Conservation (phyloP, 2,329 filamentous ascomycete genomes). For the Knufia fluminis region DNA sequence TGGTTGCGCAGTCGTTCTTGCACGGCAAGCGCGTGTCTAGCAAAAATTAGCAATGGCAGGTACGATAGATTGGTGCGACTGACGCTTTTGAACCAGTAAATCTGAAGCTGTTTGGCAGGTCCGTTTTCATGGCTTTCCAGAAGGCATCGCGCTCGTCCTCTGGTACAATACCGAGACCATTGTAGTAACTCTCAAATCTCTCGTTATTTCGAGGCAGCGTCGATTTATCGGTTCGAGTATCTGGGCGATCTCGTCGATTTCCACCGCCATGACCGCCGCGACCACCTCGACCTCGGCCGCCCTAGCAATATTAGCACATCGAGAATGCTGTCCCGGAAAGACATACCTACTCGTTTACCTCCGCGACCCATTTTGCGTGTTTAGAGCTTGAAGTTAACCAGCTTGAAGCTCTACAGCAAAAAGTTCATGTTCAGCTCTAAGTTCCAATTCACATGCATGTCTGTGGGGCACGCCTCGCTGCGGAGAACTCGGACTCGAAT, state of each 20-base stretch:
- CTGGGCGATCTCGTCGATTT: slow-evolving; percentile 23
- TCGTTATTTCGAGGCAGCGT: slow-evolving; percentile 71
- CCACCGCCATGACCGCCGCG: slow-evolving; percentile 33
- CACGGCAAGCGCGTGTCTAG: slow-evolving; percentile 80
- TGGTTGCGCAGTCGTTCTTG: slow-evolving; percentile 77
- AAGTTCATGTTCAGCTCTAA: too few relatives aligned
- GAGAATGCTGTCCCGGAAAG: not conserved
- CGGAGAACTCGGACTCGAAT: not conserved
- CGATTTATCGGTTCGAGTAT: slow-evolving; percentile 41
- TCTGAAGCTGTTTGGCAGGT: slow-evolving; percentile 93
- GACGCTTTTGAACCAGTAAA: slow-evolving; percentile 93
- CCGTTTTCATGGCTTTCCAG: slow-evolving; percentile 72
- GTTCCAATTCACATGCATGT: not conserved
- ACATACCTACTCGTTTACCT: slow-evolving; percentile 24
- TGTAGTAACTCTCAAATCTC: slow-evolving; percentile 79
- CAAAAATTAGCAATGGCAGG: slow-evolving; percentile 9
- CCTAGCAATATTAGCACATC: slow-evolving; percentile 1
- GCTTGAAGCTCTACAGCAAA: too few relatives aligned
- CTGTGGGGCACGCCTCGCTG: not conserved
- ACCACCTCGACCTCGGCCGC: slow-evolving; percentile 29
- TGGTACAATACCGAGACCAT: slow-evolving; percentile 62
- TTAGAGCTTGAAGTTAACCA: slow-evolving; percentile 1
- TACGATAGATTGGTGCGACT: slow-evolving; percentile 19
- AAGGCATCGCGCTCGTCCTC: slow-evolving; percentile 71
- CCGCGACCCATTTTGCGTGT: slow-evolving; percentile 24